Percentiles rank a stretch among this genome's conserved stretches.
Evolutionary conservation across 2,329 filamentous ascomycete genomes (phyloP).

Genomic region (Fusarium humuli): DNA sequence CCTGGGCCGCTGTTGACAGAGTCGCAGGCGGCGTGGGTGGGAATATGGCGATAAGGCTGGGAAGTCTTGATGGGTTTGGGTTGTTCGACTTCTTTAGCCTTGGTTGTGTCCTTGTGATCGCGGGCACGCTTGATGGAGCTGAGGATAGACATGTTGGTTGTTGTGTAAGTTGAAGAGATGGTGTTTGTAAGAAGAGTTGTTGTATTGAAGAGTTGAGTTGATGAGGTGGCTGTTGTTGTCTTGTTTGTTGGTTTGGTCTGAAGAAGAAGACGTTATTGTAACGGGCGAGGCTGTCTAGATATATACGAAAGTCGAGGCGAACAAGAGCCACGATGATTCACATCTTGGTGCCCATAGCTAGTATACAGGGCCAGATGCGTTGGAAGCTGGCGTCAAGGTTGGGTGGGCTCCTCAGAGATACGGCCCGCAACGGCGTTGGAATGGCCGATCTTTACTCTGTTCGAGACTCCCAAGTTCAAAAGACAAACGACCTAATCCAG

Average conservation of each 20-base stretch:
- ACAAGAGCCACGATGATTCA: not conserved
- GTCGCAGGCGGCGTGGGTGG: conserved; percentile 71
- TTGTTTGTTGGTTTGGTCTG: conserved; percentile 13
- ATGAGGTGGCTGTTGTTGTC: not conserved
- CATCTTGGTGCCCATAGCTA: not conserved
- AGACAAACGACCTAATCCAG: conserved; percentile 11
- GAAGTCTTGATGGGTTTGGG: conserved; percentile 54
- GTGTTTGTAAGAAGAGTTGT: not conserved
- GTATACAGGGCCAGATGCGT: conserved; percentile 17
- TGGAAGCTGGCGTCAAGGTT: conserved; percentile 32
- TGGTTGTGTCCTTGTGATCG: conserved; percentile 67
- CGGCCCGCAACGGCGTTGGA: conserved; percentile 33
- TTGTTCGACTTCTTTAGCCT: conserved; percentile 61
- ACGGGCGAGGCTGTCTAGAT: conserved; percentile 21
- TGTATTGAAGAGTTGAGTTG: not conserved
- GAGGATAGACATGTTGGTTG: conserved; percentile 66
- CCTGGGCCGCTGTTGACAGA: conserved; percentile 66
- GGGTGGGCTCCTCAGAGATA: not conserved
- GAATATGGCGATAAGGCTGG: conserved; percentile 68
- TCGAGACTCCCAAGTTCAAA: conserved; percentile 25
- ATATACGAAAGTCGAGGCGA: conserved; percentile 11
- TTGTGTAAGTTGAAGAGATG: conserved; percentile 4
- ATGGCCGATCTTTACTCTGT: conserved; percentile 31
- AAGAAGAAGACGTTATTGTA: not conserved
- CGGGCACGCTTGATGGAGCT: conserved; percentile 64